Conservation (phyloP, 2,329 filamentous ascomycete genomes). For the Colletotrichum kahawae region DNA sequence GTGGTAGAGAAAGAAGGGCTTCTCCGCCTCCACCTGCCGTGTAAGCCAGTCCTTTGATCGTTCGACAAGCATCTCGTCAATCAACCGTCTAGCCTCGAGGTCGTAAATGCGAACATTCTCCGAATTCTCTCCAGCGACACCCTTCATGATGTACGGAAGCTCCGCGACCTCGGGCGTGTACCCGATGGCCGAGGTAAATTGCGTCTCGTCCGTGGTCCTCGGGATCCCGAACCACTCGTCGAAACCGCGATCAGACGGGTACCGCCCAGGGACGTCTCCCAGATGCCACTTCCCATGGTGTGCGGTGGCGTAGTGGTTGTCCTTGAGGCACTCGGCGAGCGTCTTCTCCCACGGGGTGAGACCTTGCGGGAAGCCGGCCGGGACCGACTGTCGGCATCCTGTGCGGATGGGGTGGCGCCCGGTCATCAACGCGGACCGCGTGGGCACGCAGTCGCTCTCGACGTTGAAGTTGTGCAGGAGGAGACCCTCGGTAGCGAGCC, state of each 20-base stretch:
- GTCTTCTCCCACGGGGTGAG: slow-evolving; percentile 36
- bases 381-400: slow-evolving; percentile 36
- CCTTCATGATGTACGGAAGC: slow-evolving; percentile 38
- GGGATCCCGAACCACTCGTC: slow-evolving; percentile 43
- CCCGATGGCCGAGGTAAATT: slow-evolving; percentile 36
- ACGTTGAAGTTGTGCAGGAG: slow-evolving; percentile 42
- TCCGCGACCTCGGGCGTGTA: slow-evolving; percentile 36
- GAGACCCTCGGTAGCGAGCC: slow-evolving; percentile 34
- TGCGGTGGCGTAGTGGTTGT: slow-evolving; percentile 30
- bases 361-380: slow-evolving; percentile 36
- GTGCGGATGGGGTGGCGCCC: slow-evolving; percentile 39
- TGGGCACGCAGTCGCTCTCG: slow-evolving; percentile 40
- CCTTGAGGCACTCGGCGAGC: slow-evolving; percentile 33
- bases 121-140: slow-evolving; percentile 27
- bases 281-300: slow-evolving; percentile 43
- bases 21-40: slow-evolving; percentile 25
- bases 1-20: slow-evolving; percentile 37
- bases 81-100: slow-evolving; percentile 31
- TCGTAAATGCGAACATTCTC: slow-evolving; percentile 37
- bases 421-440: slow-evolving; percentile 38
- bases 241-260: slow-evolving; percentile 39
- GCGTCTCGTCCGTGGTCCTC: slow-evolving; percentile 38
- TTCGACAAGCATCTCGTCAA: slow-evolving; percentile 37
- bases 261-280: slow-evolving; percentile 37
- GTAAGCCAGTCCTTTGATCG: slow-evolving; percentile 35